Evolutionary conservation across 2,329 filamentous ascomycete species (phyloP).

Genomic region (Bipolaris bicolor): DNA sequence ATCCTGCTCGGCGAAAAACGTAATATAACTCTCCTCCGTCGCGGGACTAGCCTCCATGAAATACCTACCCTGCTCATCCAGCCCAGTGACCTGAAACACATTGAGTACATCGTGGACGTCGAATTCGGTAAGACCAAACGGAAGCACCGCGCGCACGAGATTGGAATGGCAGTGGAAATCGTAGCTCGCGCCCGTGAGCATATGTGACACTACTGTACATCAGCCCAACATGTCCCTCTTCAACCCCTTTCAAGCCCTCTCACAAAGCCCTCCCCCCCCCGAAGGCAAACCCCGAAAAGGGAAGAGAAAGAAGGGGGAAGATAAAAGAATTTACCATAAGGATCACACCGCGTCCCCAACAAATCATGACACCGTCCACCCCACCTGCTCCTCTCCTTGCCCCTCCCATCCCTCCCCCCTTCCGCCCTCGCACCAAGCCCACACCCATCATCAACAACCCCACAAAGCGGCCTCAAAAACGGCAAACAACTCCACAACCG

Average conservation of each 20-base stretch:
- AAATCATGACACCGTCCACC: conserved; percentile 76
- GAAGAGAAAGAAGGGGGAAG: background rate
- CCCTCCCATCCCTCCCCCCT: conserved; percentile 55
- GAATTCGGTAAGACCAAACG: conserved; percentile 70
- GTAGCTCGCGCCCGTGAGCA: conserved; percentile 73
- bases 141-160: conserved; percentile 72
- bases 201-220: conserved; percentile 35
- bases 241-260: too few relatives aligned
- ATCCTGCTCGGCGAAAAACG: conserved; percentile 82
- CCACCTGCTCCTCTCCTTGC: conserved; percentile 58
- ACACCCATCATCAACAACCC: conserved; percentile 67
- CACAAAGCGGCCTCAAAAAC: conserved; percentile 75
- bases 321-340: conserved; percentile 60
- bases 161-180: conserved; percentile 88
- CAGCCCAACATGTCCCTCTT: too few relatives aligned
- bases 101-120: conserved; percentile 88
- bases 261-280: too few relatives aligned
- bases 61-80: conserved; percentile 61
- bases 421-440: conserved; percentile 52
- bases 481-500: conserved; percentile 79
- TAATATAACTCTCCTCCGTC: conserved; percentile 58
- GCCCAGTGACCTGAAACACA: conserved; percentile 81
- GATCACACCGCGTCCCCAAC: conserved; percentile 82
- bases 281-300: too few relatives aligned
- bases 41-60: conserved; percentile 62